These are phyloP conservation scores for Tetratostichococcus sp. DNA, from an alignment of 139 green algal species.

Conservation along the genomic window DNA sequence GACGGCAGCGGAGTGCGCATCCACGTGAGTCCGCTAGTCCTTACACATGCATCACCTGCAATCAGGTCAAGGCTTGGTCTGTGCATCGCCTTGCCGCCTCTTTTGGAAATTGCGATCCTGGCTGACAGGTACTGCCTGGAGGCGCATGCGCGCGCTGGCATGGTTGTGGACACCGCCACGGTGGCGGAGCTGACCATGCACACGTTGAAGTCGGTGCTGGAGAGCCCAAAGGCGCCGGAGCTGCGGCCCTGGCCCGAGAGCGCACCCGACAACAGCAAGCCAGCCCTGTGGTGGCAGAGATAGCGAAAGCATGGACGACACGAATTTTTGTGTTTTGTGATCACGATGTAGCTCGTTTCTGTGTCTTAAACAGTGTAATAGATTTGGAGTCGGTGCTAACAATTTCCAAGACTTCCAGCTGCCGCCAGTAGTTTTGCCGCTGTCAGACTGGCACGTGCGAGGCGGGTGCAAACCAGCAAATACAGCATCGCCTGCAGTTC, in stretches of 20 bases:
- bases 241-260: slow-evolving; percentile 37
- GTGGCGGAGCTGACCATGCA: slow-evolving; percentile 43
- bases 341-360: too few relatives aligned
- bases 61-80: neutral
- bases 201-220: slow-evolving; percentile 44
- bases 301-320: neutral
- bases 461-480: too few relatives aligned
- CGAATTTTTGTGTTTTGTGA: too few relatives aligned
- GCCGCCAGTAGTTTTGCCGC: too few relatives aligned
- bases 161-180: slow-evolving; percentile 56
- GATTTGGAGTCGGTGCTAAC: too few relatives aligned
- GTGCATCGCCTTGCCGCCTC: neutral
- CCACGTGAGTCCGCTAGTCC: slow-evolving; percentile 9
- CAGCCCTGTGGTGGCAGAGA: slow-evolving; percentile 35
- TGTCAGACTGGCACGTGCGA: too few relatives aligned
- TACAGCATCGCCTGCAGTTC: too few relatives aligned
- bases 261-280: slow-evolving; percentile 2
- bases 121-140: slow-evolving; percentile 61
- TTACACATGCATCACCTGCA: neutral
- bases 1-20: slow-evolving; percentile 61
- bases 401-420: too few relatives aligned
- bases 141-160: slow-evolving; percentile 53
- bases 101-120: too few relatives aligned
- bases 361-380: too few relatives aligned
- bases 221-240: slow-evolving; percentile 6